Evolutionary conservation across 1,284 basidiomycete genomes (phyloP), one percentile per base, ranked within the genome.

Genomic region (Melanopsichium pennsylvanicum): DNA sequence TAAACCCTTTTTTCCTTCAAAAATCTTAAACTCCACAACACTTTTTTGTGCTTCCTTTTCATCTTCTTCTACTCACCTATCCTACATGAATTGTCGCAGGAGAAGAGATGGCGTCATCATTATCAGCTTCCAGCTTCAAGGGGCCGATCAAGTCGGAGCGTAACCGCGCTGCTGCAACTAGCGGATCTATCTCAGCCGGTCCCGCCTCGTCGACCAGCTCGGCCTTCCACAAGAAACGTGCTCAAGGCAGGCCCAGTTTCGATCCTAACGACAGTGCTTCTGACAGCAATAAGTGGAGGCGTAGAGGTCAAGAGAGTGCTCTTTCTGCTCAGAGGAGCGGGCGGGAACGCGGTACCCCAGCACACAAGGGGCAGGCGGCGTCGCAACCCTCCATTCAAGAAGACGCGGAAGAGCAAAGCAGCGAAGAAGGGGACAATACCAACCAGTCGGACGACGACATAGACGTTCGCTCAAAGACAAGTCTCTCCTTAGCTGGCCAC

Each of bases 401-500:
- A 0, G 43, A 46, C 0, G 31, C 36, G 0, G 46, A 43, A 3
- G 32, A 42, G 18, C 37, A 51, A 29, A 13, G 27, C 27, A 29
- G 27, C 1, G 31, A 44, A 1, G 46, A 43, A 3, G 31, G 42
- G 16, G 40, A 51, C 7, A 34, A 25, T 12, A 35, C 16, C 23
- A 19, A n/a, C 18, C n/a, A 47, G 5, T 43, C 36, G 8, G 54
- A 52, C 5, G 48, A 38, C 10, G 46, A 49, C 19, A 42, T 49
- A 2, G 49, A 47, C 34, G 18, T 62, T 11, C 59, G 51, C 25
- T 42, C 60, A 5, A 59, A 67, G 47, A 74, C 74, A 1, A 36
- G 52, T 0, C 64, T 79, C 10, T 67, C 66, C 6, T 45, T 79
- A 0, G 44, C 77, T 5, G 66, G 52, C 1, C 72, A 76, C 38